Evolutionary conservation across 1,284 basidiomycete genomes (phyloP).

Genomic region (Xerocomus alliaceus): DNA sequence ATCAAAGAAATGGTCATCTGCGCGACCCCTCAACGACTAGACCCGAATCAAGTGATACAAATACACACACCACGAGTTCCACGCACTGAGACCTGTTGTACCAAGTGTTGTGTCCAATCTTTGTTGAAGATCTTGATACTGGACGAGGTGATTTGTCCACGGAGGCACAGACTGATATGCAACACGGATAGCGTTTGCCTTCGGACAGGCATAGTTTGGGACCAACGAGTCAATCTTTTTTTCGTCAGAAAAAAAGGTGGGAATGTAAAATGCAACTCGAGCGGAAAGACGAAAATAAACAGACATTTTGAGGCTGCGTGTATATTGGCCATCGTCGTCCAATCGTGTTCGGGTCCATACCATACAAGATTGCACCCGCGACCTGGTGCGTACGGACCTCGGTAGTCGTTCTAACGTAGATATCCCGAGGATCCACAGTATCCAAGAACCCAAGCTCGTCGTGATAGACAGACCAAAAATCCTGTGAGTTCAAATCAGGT

Average conservation of each 20-base stretch:
- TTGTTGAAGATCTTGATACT: conserved; percentile 49
- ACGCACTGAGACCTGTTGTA: conserved; percentile 50
- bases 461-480: conserved; percentile 60
- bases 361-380: conserved; percentile 55
- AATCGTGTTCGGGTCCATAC: conserved; percentile 53
- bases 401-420: conserved; percentile 54
- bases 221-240: conserved; percentile 57
- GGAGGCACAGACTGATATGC: conserved; percentile 54
- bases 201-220: conserved; percentile 56
- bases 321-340: conserved; percentile 49
- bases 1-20: no score
- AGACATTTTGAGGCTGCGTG: conserved; percentile 49
- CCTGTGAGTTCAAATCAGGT: conserved; percentile 37
- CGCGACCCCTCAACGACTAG: no score
- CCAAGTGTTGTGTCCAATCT: conserved; percentile 53
- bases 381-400: conserved; percentile 59
- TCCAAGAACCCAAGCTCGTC: conserved; percentile 50
- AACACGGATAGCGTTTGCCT: conserved; percentile 51
- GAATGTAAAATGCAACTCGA: neutral
- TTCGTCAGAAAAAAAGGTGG: neutral
- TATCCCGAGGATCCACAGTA: conserved; percentile 47
- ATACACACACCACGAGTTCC: conserved; percentile 55
- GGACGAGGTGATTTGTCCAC: conserved; percentile 58
- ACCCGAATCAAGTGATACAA: no score
- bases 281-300: conserved; percentile 15